A percentile compares a stretch with the other conserved stretches of the same genome.
Evolutionary conservation across 441 rosid species (phyloP).

Genomic region (Corymbia citriodora): DNA sequence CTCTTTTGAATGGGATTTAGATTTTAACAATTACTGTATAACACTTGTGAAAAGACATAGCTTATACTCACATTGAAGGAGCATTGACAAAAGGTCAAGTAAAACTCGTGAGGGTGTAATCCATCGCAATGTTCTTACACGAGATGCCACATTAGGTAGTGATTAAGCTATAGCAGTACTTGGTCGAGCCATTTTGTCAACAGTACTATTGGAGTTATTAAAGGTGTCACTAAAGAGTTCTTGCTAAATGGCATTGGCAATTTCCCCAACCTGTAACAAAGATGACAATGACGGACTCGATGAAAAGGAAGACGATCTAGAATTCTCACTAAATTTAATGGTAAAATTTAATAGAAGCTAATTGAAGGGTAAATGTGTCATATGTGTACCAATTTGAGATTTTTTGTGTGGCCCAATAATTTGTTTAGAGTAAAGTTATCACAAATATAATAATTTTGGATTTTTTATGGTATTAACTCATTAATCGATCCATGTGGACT

Average conservation of each 20-base stretch:
- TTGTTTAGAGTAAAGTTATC: too few relatives aligned
- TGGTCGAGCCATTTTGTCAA: not conserved
- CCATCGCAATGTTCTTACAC: too few relatives aligned
- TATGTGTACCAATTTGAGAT: too few relatives aligned
- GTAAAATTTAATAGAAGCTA: too few relatives aligned
- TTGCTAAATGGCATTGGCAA: not conserved
- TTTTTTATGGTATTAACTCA: not conserved
- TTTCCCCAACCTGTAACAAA: not conserved
- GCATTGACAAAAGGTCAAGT: not conserved
- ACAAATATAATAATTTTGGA: rapidly evolving
- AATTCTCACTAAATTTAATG: rapidly evolving
- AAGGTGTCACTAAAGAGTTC: not conserved
- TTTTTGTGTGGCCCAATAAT: too few relatives aligned
- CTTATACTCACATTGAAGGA: not conserved
- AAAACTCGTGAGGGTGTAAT: not conserved
- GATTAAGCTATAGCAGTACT: not conserved
- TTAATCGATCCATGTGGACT: too few relatives aligned
- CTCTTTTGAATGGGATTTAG: not conserved
- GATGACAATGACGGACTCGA: not conserved
- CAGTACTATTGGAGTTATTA: not conserved
- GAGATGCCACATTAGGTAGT: not conserved
- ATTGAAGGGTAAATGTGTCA: not conserved
- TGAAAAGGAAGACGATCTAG: not conserved
- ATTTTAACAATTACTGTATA: not conserved
- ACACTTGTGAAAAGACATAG: not conserved